Evolutionary conservation across 768 basidiomycete species (phyloP).

Genomic region (Termitomyces sp.): DNA sequence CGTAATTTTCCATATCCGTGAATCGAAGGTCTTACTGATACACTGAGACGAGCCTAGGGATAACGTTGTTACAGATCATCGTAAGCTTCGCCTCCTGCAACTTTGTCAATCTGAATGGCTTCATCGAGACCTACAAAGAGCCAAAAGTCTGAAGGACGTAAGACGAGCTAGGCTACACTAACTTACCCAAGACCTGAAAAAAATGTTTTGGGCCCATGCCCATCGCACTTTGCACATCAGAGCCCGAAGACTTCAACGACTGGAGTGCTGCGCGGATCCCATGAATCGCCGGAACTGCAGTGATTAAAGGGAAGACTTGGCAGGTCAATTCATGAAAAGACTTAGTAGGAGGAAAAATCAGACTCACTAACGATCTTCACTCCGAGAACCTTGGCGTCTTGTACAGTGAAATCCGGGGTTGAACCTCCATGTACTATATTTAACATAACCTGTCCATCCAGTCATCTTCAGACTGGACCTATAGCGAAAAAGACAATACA

Average conservation of each 20-base stretch:
- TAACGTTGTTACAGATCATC: neutral
- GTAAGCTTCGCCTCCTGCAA: constrained; percentile 10
- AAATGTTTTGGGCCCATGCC: constrained; percentile 48
- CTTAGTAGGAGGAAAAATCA: neutral
- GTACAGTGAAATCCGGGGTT: constrained; percentile 43
- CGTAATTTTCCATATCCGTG: neutral
- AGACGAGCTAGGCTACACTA: neutral
- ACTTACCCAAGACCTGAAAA: constrained; percentile 43
- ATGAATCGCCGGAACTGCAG: constrained; percentile 42
- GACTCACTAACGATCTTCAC: constrained; percentile 35
- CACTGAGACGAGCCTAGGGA: neutral
- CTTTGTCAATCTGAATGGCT: constrained; percentile 16
- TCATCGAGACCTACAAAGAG: constrained; percentile 17
- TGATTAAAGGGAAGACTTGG: constrained; percentile 41
- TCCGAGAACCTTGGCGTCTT: constrained; percentile 39
- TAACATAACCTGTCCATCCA: constrained; percentile 34
- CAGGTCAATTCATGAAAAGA: neutral
- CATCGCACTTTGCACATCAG: constrained; percentile 31
- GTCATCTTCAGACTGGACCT: neutral
- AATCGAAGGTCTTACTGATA: neutral
- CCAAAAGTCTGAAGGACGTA: neutral
- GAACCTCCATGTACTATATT: constrained; percentile 48
- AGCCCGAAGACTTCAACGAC: constrained; percentile 43
- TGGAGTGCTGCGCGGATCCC: constrained; percentile 42
- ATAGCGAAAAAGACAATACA: neutral